phyloP scores from a whole-genome alignment of 2,329 filamentous ascomycete genomes.

The Chrysoporthe deuterocubensis region DNA sequence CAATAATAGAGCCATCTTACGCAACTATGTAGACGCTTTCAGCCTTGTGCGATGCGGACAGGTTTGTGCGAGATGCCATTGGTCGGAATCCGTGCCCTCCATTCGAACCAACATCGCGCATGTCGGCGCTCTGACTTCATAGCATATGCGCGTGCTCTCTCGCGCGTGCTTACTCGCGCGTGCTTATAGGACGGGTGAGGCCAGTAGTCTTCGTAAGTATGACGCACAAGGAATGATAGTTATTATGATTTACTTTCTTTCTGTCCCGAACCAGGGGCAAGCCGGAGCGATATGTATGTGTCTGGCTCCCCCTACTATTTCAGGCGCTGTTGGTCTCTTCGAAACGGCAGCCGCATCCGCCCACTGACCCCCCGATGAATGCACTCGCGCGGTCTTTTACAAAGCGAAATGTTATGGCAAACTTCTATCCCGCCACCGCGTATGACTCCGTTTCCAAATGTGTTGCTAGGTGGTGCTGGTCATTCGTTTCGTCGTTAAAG shows the following conservation, averaged over 20 bases:
- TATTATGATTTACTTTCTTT: constrained; percentile 4
- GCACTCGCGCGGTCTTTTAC: not conserved
- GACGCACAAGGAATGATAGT: not conserved
- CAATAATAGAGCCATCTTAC: no score
- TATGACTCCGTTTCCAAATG: constrained; percentile 3
- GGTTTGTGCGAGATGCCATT: no score
- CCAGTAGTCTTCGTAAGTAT: not conserved
- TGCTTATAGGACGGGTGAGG: not conserved
- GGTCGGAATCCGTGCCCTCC: no score
- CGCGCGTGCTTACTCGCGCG: not conserved
- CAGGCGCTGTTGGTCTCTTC: not conserved
- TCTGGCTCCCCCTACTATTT: not conserved
- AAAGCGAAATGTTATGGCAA: not conserved
- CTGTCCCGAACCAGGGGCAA: not conserved
- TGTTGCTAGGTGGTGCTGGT: constrained; percentile 25
- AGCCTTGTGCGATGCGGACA: no score
- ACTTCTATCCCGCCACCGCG: constrained; percentile 19
- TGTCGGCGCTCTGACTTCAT: no score
- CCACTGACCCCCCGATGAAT: not conserved
- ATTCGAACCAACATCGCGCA: no score
- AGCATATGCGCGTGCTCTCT: not conserved
- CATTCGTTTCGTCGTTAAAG: constrained; percentile 27
- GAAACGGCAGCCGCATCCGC: not conserved
- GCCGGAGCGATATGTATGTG: not conserved
- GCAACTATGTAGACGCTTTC: no score